Conservation (phyloP, 2,329 filamentous ascomycete species). For the Trichoderma lentiforme region DNA sequence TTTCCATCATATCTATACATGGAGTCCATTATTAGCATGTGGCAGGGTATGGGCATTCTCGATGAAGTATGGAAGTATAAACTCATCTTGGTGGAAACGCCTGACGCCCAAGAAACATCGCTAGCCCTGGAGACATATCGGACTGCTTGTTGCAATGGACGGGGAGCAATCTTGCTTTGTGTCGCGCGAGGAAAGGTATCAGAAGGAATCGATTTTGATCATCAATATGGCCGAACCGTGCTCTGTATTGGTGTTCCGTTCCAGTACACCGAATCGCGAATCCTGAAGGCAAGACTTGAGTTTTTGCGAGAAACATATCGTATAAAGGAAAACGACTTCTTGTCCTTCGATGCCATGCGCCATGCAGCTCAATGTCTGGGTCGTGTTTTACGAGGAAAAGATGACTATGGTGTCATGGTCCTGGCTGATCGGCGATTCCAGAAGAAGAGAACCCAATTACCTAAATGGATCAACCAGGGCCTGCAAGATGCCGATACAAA, state of each 20-base stretch:
- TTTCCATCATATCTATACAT: slow-evolving; percentile 99
- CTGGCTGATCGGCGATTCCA: slow-evolving; percentile 90
- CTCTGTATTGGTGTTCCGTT: slow-evolving; percentile 96
- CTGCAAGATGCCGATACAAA: slow-evolving; percentile 83
- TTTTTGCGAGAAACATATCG: slow-evolving; percentile 97
- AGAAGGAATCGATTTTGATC: slow-evolving; percentile 98
- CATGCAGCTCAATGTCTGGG: slow-evolving; percentile 96
- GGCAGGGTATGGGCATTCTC: slow-evolving; percentile 97
- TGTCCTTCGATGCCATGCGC: slow-evolving; percentile 99
- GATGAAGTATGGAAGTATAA: slow-evolving; percentile 99
- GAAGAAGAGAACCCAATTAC: slow-evolving; percentile 84
- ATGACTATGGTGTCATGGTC: slow-evolving; percentile 99
- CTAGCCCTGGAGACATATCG: slow-evolving; percentile 94
- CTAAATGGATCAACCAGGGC: slow-evolving; percentile 94
- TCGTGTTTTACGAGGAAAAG: slow-evolving; percentile 90
- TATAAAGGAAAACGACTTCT: slow-evolving; percentile 93
- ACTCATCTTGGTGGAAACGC: slow-evolving; percentile 94
- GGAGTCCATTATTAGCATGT: slow-evolving; percentile 98
- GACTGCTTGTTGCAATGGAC: slow-evolving; percentile 94
- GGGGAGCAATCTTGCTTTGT: slow-evolving; percentile 88
- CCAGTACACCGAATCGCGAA: slow-evolving; percentile 97
- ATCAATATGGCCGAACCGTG: slow-evolving; percentile 95
- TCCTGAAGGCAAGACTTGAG: slow-evolving; percentile 90
- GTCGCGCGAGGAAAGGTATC: slow-evolving; percentile 96
- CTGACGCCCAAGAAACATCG: slow-evolving; percentile 94